A percentile compares a stretch with the other conserved stretches of the same genome.
Conservation (phyloP, 1,284 basidiomycete species). For the Boletellus deceptivus region DNA sequence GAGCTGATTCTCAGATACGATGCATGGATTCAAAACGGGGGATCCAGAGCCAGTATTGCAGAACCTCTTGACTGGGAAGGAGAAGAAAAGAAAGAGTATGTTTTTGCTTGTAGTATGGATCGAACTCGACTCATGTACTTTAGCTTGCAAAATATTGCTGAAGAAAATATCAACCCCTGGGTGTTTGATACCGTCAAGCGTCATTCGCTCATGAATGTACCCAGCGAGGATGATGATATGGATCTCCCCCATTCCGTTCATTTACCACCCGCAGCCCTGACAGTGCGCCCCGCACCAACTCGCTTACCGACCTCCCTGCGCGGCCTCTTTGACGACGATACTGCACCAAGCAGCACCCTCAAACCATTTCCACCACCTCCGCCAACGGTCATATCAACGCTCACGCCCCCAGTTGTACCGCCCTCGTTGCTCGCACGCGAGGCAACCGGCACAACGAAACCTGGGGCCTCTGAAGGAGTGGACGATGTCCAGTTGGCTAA, state of each 20-base stretch:
- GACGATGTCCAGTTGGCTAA: conserved; percentile 47
- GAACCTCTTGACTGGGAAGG: conserved; percentile 71
- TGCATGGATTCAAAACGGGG: conserved; percentile 76
- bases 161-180: conserved; percentile 59
- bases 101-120: neutral
- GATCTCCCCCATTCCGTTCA: conserved; percentile 29
- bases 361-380: conserved; percentile 35
- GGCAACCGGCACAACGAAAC: conserved; percentile 14
- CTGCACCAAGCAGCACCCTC: conserved; percentile 40
- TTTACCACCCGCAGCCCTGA: conserved; percentile 36
- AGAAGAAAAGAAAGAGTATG: conserved; percentile 55
- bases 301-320: conserved; percentile 70
- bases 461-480: conserved; percentile 17
- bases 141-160: conserved; percentile 34
- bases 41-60: conserved; percentile 77
- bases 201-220: conserved; percentile 29
- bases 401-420: conserved; percentile 29
- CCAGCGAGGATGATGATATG: conserved; percentile 19
- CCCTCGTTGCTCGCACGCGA: conserved; percentile 30
- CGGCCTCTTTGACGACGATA: conserved; percentile 61
- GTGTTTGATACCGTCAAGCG: conserved; percentile 74
- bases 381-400: conserved; percentile 31
- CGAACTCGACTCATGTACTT: conserved; percentile 12
- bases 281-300: conserved; percentile 45
- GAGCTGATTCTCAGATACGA: conserved; percentile 81